phyloP scores from a whole-genome alignment of 495 filamentous ascomycete genomes.

The Umbilicaria muhlenbergii region DNA sequence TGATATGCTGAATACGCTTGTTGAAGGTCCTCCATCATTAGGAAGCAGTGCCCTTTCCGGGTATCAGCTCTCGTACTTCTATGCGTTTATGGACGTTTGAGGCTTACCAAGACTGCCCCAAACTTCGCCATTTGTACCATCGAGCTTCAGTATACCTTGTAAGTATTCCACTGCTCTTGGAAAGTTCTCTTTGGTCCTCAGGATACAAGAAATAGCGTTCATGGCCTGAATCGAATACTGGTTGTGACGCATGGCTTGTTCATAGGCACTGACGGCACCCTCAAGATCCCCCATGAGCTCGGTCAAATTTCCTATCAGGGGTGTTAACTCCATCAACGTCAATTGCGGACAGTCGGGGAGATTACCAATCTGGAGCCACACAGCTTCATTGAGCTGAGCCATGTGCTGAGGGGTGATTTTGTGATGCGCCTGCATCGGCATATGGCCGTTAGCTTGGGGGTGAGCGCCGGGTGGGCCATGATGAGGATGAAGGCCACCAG shows the following conservation, averaged over 20 bases:
- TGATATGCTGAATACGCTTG: constrained; percentile 98
- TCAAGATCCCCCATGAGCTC: constrained; percentile 82
- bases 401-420: constrained; percentile 45
- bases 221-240: constrained; percentile 83
- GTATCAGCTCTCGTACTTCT: constrained; percentile 6
- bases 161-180: constrained; percentile 89
- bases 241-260: constrained; percentile 76
- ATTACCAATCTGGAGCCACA: constrained; percentile 93
- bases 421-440: constrained; percentile 35
- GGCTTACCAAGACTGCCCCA: constrained; percentile 82
- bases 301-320: constrained; percentile 54
- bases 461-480: constrained; percentile 34
- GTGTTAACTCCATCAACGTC: constrained; percentile 5
- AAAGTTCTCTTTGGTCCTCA: constrained; percentile 84
- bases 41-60: constrained; percentile 66
- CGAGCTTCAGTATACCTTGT: constrained; percentile 79
- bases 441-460: constrained; percentile 35
- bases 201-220: constrained; percentile 83
- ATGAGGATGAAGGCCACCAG: constrained; percentile 28
- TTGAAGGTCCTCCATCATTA: constrained; percentile 99
- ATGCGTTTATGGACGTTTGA: neutral
- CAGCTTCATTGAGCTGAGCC: constrained; percentile 55
- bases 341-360: neutral
- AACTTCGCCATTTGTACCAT: constrained; percentile 78
- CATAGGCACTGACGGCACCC: constrained; percentile 74